Base-by-base conservation (phyloP, 2,329 filamentous ascomycete genomes). In the Hypoxylon sp. region DNA sequence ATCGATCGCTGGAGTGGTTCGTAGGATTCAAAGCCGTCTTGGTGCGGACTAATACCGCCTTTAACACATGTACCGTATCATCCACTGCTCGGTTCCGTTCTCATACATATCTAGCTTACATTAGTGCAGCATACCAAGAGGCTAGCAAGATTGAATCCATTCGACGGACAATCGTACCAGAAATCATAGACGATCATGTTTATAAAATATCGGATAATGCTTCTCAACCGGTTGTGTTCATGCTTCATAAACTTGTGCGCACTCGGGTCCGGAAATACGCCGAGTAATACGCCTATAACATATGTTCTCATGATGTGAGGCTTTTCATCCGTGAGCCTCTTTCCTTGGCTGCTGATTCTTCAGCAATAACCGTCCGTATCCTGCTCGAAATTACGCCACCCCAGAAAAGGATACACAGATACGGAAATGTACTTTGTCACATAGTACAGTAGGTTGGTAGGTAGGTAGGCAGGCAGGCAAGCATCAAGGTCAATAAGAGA, bases 31-130 rank as follows among this genome's bases (percentile, higher is more conserved):
- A 47, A 47, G 11, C 55, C 24, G 32, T 62, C 19, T 29, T 42
- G 57, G 53, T 70, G 65, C 68, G 65, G 61, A 47, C 59, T 56
- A 68, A 68, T 70, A 65, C 61, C 68, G 68, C 68, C 58, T 24
- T 56, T 58, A 59, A 68, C 39, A 63, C 62, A 68, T 59, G 62
- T 70, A 68, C 68, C 65, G 68, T 70, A 60, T 70, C 68, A 68
- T 70, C 61, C 19, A 65, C 58, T 62, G 47, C 61, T 68, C 65
- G 65, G 57, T 63, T 65, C 68, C 57, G 35, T 64, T 65, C 57
- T 62, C 54, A 13, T 63, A 70, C 65, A 65, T 68, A 54, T 46
- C 57, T 65, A 70, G 68, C 50, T 42, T 39, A 68, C 57, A 62
- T 70, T 70, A 68, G 68, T 29, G 64, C 60, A 46, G 27, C 55